These are phyloP conservation scores for Lentinula lateritia DNA, from an alignment of 768 basidiomycete species.

Conservation along the genomic window DNA sequence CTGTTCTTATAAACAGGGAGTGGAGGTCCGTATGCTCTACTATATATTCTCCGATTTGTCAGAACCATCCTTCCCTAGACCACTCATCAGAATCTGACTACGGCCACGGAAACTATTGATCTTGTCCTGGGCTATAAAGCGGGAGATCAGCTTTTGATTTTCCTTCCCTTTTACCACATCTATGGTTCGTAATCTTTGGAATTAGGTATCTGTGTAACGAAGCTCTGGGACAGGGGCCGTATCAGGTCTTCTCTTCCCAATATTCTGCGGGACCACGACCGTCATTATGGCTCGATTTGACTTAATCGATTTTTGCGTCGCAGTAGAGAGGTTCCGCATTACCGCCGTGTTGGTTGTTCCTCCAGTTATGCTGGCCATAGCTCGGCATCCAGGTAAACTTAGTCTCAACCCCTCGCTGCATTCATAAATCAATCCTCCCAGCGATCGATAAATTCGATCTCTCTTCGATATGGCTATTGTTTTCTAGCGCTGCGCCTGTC, in stretches of 20 bases:
- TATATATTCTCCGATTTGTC: neutral
- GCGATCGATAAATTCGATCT: slow-evolving; percentile 70
- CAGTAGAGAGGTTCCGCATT: slow-evolving; percentile 61
- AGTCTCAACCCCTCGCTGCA: neutral
- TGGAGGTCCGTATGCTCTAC: slow-evolving; percentile 3
- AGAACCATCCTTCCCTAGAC: slow-evolving; percentile 30
- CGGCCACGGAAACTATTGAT: slow-evolving; percentile 33
- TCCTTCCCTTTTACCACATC: slow-evolving; percentile 58
- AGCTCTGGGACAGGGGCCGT: slow-evolving; percentile 37
- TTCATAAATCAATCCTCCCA: slow-evolving; percentile 19
- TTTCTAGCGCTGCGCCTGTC: slow-evolving; percentile 80
- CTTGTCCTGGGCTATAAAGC: slow-evolving; percentile 44
- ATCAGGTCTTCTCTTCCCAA: slow-evolving; percentile 54
- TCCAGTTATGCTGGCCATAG: slow-evolving; percentile 75
- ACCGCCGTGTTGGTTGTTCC: slow-evolving; percentile 64
- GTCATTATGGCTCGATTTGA: slow-evolving; percentile 70
- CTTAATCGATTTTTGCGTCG: slow-evolving; percentile 56
- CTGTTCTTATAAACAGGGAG: neutral
- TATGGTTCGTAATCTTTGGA: slow-evolving; percentile 25
- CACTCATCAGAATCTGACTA: slow-evolving; percentile 63
- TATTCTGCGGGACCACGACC: slow-evolving; percentile 42
- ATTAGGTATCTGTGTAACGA: no score
- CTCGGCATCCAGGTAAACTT: slow-evolving; percentile 56
- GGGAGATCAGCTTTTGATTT: slow-evolving; percentile 49
- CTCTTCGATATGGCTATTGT: slow-evolving; percentile 47